Percentiles rank a stretch among this genome's conserved stretches.
phyloP scores from a whole-genome alignment of 768 basidiomycete genomes.

The Russula sp. region DNA sequence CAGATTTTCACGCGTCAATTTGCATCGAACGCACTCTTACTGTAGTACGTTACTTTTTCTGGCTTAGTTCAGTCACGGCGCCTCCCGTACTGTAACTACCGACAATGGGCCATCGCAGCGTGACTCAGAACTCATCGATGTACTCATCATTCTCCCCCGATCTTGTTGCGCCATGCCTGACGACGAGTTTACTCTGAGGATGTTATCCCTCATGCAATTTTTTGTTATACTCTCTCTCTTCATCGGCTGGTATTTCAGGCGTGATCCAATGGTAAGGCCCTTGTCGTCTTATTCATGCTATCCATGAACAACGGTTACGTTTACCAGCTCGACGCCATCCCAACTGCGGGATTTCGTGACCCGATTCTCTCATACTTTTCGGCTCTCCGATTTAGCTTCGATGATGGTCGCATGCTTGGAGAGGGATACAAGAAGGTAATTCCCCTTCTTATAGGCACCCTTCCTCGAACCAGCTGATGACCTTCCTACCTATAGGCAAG shows the following conservation, averaged over 20 bases:
- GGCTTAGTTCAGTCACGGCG: no score
- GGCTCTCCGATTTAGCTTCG: not conserved
- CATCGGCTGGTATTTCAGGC: not conserved
- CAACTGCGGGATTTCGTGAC: conserved; percentile 6
- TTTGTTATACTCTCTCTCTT: not conserved
- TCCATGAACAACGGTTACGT: not conserved
- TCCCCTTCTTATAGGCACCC: not conserved
- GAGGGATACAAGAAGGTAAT: conserved; percentile 9
- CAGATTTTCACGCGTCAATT: no score
- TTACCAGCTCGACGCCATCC: not conserved
- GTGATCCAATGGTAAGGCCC: not conserved
- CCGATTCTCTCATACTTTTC: conserved; percentile 34
- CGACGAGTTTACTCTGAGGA: not conserved
- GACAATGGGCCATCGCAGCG: no score
- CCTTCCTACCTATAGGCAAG: not conserved
- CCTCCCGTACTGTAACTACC: no score
- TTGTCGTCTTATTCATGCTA: not conserved
- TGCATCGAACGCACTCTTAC: no score
- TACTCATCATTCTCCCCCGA: no score
- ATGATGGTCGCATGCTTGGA: not conserved
- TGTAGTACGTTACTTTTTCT: no score
- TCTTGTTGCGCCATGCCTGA: no score
- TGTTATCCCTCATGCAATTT: not conserved
- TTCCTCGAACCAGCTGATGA: not conserved
- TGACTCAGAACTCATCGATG: no score